Evolutionary conservation across 768 basidiomycete species (phyloP), one percentile per base, ranked within the genome.

Genomic region (Pisolithus orientalis): DNA sequence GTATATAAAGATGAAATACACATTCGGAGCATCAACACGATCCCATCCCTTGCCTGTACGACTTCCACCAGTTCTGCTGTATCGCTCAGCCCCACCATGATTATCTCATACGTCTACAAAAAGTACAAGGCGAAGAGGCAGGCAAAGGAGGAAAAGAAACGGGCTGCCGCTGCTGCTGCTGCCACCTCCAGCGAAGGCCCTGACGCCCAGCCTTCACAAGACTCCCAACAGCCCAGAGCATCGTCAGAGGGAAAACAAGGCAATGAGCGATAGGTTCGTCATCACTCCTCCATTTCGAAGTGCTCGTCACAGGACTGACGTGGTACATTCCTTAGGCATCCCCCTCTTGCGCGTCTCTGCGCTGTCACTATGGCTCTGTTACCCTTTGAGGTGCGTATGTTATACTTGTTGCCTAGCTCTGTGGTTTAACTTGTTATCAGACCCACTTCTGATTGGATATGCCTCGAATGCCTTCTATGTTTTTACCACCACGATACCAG

Each of bases 81-180:
- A 14, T 13, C 14, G 13, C 34, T 14, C 51, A 37, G 5, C 38
- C 24, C 38, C 27, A 52, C 21, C 51, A 64, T 56, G 62, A 0
- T 65, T 0, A 13, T 63, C 21, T 1, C 25, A 9, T 57, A 43
- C 48, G 55, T 38, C 27, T 65, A 56, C 47, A 57, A 65, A 28
- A 65, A 63, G 56, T 65, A 67, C 61, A 62, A 62, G 47, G 53
- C 50, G 16, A 64, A 55, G 40, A 63, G 56, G 44, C 50, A 51
- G 25, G 56, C 57, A 50, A 56, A 57, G 43, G 56, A 57, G 42
- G 34, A 57, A 47, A 56, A 55, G 34, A 34, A 34, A 46, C 50
- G 16, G 9, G 48, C 44, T 2, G 53, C 53, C 1, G 34, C 53
- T 40, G 53, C 52, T 1, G 43, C 27, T 7, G 45, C 14, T 13